Percentiles rank a stretch among this genome's conserved stretches.
phyloP scores from a whole-genome alignment of 2,329 filamentous ascomycete genomes.

The Sclerotiophoma versabilis region DNA sequence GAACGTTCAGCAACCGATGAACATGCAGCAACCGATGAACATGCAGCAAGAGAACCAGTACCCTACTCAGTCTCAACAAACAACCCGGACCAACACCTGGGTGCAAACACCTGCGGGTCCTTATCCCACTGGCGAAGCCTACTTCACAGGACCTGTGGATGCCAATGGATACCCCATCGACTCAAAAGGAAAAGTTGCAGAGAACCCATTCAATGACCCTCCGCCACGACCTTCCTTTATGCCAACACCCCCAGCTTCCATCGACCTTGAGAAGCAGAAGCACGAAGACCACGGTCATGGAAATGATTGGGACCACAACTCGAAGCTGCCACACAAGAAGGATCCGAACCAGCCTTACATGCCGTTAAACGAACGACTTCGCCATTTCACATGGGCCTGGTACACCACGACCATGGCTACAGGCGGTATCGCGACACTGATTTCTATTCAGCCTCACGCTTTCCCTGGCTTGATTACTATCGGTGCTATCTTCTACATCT shows the following conservation, averaged over 20 bases:
- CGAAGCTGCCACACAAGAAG: slow-evolving; percentile 39
- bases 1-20: slow-evolving; percentile 21
- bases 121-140: slow-evolving; percentile 28
- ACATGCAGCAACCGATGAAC: slow-evolving; percentile 16
- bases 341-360: slow-evolving; percentile 45
- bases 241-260: slow-evolving; percentile 23
- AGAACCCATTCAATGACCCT: slow-evolving; percentile 30
- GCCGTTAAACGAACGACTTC: slow-evolving; percentile 36
- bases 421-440: slow-evolving; percentile 55
- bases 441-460: slow-evolving; percentile 52
- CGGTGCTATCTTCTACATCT: slow-evolving; percentile 59
- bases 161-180: slow-evolving; percentile 38
- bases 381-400: slow-evolving; percentile 58
- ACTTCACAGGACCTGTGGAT: slow-evolving; percentile 32
- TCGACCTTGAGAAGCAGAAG: slow-evolving; percentile 43
- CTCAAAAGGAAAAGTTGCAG: slow-evolving; percentile 29
- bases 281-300: slow-evolving; percentile 28
- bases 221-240: slow-evolving; percentile 20
- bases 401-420: slow-evolving; percentile 59
- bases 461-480: slow-evolving; percentile 60
- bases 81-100: slow-evolving; percentile 39
- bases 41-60: slow-evolving; percentile 19
- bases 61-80: slow-evolving; percentile 28
- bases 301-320: slow-evolving; percentile 33
- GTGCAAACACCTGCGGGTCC: slow-evolving; percentile 34